Evolutionary conservation across 805 yeast species (phyloP).

Genomic region (Wickerhamiella dianesei): DNA sequence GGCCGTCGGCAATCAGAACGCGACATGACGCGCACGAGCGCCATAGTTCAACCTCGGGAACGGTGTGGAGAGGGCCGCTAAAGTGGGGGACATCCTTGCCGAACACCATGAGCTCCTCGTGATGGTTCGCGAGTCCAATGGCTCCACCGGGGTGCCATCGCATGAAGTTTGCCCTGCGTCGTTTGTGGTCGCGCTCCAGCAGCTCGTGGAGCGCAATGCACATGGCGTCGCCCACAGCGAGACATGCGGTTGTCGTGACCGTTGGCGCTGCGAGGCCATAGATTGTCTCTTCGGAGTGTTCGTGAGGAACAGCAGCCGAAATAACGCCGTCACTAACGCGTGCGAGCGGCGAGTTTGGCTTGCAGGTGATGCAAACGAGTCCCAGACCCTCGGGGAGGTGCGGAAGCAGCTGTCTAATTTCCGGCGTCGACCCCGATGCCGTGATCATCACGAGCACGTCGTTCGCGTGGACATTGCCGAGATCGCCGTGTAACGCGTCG

Average conservation of each 20-base stretch:
- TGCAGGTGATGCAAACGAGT: slow-evolving; percentile 50
- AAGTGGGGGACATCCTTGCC: slow-evolving; percentile 2
- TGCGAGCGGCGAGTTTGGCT: slow-evolving; percentile 42
- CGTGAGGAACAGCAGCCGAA: slow-evolving; percentile 47
- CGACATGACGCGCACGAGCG: slow-evolving; percentile 13
- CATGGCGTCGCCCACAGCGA: slow-evolving; percentile 67
- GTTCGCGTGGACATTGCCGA: slow-evolving; percentile 49
- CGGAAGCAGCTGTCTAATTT: slow-evolving; percentile 42
- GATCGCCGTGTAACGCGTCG: slow-evolving; percentile 84
- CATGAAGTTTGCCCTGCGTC: slow-evolving; percentile 46
- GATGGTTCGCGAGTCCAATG: slow-evolving; percentile 44
- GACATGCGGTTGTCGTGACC: slow-evolving; percentile 61
- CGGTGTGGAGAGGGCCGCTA: slow-evolving; percentile 9
- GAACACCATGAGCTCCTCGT: slow-evolving; percentile 6
- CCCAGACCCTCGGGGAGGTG: slow-evolving; percentile 44
- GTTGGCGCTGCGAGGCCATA: slow-evolving; percentile 86
- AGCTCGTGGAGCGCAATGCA: slow-evolving; percentile 60
- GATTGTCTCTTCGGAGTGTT: slow-evolving; percentile 44
- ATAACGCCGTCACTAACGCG: slow-evolving; percentile 39
- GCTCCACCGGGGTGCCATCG: slow-evolving; percentile 86
- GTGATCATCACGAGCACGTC: slow-evolving; percentile 55
- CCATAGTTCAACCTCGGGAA: slow-evolving; percentile 17
- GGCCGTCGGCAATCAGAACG: slow-evolving; percentile 3
- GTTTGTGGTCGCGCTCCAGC: slow-evolving; percentile 40
- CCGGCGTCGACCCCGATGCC: slow-evolving; percentile 76